These are phyloP conservation scores for Cetraspora pellucida DNA, from an alignment of 192 early-diverging fungal genomes.

Conservation along the genomic window DNA sequence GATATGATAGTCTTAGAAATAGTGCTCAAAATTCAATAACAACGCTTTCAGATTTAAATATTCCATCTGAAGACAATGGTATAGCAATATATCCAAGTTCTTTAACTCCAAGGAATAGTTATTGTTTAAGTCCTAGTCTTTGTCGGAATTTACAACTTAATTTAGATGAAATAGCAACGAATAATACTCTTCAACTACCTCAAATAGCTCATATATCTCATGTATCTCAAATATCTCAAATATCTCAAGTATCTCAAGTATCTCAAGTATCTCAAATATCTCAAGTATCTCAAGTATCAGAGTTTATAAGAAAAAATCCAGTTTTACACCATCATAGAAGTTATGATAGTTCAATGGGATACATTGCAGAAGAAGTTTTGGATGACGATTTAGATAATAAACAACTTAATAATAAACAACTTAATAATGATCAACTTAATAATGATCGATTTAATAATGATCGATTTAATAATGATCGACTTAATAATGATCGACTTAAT, in stretches of 20 bases:
- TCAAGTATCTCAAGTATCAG: too few species aligned
- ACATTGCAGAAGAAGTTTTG: neutral
- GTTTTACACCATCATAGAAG: neutral
- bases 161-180: neutral
- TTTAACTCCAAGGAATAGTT: neutral
- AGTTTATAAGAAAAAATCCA: neutral
- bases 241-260: too few species aligned
- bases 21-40: neutral
- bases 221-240: too few species aligned
- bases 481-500: too few species aligned
- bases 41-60: neutral
- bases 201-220: too few species aligned
- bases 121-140: neutral
- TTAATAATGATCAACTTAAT: neutral
- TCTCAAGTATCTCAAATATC: too few species aligned
- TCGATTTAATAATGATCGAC: too few species aligned
- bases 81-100: neutral
- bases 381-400: neutral
- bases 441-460: too few species aligned
- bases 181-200: neutral
- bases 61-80: neutral
- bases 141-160: neutral
- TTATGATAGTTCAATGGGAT: neutral
- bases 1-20: neutral
- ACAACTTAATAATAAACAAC: neutral